These are phyloP conservation scores for Eucalyptus victrix DNA, from an alignment of 345 rosid species.

Conservation along the genomic window DNA sequence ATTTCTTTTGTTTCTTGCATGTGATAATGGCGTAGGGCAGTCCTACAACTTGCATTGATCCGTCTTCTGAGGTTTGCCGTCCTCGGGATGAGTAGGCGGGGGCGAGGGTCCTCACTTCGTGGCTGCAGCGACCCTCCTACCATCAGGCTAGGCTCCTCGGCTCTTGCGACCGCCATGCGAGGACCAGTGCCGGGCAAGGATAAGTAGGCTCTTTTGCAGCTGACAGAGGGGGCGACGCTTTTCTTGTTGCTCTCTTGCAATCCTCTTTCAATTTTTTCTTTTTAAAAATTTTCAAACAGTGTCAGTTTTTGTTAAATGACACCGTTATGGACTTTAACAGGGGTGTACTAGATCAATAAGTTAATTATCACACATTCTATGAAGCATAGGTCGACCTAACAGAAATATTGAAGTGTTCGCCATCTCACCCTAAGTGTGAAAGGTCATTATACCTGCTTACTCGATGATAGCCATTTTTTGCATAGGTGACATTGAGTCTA, in stretches of 20 bases:
- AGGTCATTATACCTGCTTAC: accelerated
- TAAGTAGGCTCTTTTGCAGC: not conserved
- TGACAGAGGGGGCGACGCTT: not conserved
- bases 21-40: not conserved
- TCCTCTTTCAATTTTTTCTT: not conserved
- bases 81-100: no score
- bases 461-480: accelerated
- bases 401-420: no score
- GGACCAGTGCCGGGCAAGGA: not conserved
- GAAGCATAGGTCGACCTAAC: no score
- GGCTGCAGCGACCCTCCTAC: not conserved
- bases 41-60: not conserved
- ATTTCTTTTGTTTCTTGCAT: not conserved
- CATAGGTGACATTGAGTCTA: no score
- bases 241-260: not conserved
- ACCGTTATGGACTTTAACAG: not conserved
- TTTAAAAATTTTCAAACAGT: not conserved
- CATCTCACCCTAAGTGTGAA: accelerated
- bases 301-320: not conserved
- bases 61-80: no score
- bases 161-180: not conserved
- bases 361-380: accelerated
- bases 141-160: not conserved
- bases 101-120: not conserved
- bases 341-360: not conserved